Evolutionary conservation across 257 asterid genomes (phyloP), one percentile per base, ranked within the genome.

Genomic region (Solanum neorickii): DNA sequence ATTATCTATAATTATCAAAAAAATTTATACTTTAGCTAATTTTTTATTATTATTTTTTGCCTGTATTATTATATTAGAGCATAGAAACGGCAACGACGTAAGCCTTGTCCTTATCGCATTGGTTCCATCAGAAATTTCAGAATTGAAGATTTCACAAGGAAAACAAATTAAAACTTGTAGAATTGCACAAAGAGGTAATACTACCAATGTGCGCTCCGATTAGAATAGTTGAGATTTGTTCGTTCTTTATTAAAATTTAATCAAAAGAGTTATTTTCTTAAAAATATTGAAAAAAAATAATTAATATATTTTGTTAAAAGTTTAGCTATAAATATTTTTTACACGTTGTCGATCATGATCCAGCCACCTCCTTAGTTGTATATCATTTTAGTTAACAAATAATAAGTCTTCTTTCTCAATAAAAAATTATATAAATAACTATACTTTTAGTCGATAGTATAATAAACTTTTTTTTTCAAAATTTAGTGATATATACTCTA

Each of bases 21-120:
- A 66, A 27, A 6, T 68, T 27, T 27, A 13, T 68, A 33, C 35
- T 33, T 33, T 33, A 27, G 74, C 3, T 68, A 2, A 2, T 66
- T 12, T n/a, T 25, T 68, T 27, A 5, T 15, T 49, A 0, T 47
- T 47, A 4, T 46, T 15, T 21, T 3, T 27, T 27, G 21, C 35
- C 21, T 27, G 70, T 27, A 13, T 33, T 33, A 33, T 33, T 68
- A 37, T 27, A 33, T 12, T 65, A 68, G 42, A 31, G n/a, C 11
- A 70, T 16, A 16, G 42, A 65, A 16, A 31, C 39, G 83, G 16
- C 31, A 62, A 78, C 87, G 60, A 78, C 66, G 86, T 76, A 74
- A 33, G 88, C 65, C 73, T 85, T 85, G 88, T 89, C 88, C 70
- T 86, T 86, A 86, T 89, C 87, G 66, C 21, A 60, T 86, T 66